phyloP scores from a whole-genome alignment of 306 rosid genomes.

The Vicia sativa region DNA sequence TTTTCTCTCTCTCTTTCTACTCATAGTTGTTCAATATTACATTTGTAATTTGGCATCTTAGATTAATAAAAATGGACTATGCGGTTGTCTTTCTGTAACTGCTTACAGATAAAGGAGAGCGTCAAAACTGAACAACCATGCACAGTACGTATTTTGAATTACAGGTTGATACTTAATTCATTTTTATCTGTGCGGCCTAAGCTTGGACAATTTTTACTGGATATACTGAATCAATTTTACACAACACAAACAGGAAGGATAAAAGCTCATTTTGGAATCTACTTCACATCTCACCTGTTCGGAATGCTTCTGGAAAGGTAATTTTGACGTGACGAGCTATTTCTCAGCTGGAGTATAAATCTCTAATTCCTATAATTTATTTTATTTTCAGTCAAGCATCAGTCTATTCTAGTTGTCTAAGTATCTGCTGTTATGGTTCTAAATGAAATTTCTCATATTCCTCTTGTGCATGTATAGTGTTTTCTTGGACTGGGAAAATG shows the following conservation, averaged over 20 bases:
- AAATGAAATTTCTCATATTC: slow-evolving; percentile 17
- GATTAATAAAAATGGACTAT: slow-evolving; percentile 27
- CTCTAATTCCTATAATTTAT: slow-evolving; percentile 2
- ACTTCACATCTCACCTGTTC: slow-evolving; percentile 88
- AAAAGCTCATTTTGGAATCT: slow-evolving; percentile 89
- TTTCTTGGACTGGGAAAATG: slow-evolving; percentile 31
- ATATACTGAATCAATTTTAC: slow-evolving; percentile 39
- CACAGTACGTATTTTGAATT: slow-evolving; percentile 93
- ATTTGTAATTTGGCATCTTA: slow-evolving; percentile 32
- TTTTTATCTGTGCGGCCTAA: slow-evolving; percentile 32
- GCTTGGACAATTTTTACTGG: slow-evolving; percentile 38
- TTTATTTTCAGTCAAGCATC: slow-evolving; percentile 23
- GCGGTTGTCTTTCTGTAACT: slow-evolving; percentile 29
- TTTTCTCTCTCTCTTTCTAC: neutral
- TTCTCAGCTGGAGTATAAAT: slow-evolving; percentile 19
- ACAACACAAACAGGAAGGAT: slow-evolving; percentile 69
- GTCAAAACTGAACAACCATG: slow-evolving; percentile 66
- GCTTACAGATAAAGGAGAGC: slow-evolving; percentile 79
- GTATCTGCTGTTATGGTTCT: neutral
- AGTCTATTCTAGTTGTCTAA: slow-evolving; percentile 10
- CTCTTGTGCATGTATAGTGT: slow-evolving; percentile 34
- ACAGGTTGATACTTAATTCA: slow-evolving; percentile 74
- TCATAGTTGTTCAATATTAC: slow-evolving; percentile 6
- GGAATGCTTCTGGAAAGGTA: slow-evolving; percentile 94
- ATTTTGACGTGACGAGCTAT: slow-evolving; percentile 16